Conservation (phyloP, 345 rosid species). For the Eucalyptus erythrocorys region DNA sequence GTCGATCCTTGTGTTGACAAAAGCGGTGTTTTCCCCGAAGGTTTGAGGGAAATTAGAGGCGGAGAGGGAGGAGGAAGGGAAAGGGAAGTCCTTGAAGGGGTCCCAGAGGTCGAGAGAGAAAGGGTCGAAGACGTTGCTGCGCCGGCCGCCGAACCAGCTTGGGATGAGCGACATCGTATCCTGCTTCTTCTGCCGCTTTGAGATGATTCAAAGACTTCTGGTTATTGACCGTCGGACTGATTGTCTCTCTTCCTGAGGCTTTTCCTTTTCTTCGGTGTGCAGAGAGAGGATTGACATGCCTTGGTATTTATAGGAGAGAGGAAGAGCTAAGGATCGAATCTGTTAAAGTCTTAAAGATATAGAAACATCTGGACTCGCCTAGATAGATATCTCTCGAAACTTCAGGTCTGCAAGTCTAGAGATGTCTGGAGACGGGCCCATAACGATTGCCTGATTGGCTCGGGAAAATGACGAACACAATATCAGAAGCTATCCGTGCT, state of each 20-base stretch:
- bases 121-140: conserved; percentile 4
- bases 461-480: neutral
- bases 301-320: neutral
- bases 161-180: conserved; percentile 6
- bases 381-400: neutral
- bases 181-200: neutral
- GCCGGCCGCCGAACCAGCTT: neutral
- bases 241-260: fast-evolving
- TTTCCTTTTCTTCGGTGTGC: too few species aligned
- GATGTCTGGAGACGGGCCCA: neutral
- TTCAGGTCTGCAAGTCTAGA: neutral
- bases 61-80: neutral
- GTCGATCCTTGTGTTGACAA: neutral
- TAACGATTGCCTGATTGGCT: neutral
- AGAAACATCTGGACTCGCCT: neutral
- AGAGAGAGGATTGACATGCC: fast-evolving
- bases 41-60: neutral
- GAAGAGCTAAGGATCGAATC: neutral
- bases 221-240: fast-evolving
- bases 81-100: neutral
- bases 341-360: neutral
- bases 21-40: neutral
- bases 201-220: neutral
- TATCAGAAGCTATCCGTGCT: neutral
- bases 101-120: conserved; percentile 17